These are phyloP conservation scores for Dichomitus squalens DNA, from an alignment of 1,284 basidiomycete genomes.

Conservation along the genomic window DNA sequence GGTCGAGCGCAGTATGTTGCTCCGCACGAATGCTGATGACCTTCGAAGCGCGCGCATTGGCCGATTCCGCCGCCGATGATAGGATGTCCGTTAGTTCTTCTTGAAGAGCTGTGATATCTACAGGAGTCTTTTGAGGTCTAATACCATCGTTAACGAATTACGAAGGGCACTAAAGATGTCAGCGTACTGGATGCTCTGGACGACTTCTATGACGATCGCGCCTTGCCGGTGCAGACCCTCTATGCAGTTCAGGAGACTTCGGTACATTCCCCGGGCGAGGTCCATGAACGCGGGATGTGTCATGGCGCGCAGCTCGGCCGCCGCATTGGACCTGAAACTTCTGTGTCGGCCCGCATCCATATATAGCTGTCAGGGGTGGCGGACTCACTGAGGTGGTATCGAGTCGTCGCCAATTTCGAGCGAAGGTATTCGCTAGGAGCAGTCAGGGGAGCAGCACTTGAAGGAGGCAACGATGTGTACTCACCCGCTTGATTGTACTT, in stretches of 20 bases:
- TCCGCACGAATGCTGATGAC: slow-evolving; percentile 78
- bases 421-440: slow-evolving; percentile 53
- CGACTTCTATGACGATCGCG: slow-evolving; percentile 59
- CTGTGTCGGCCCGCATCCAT: not conserved
- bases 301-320: slow-evolving; percentile 67
- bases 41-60: slow-evolving; percentile 81
- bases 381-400: slow-evolving; percentile 34
- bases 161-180: not conserved
- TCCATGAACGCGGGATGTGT: slow-evolving; percentile 70
- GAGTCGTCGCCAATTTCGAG: slow-evolving; percentile 57
- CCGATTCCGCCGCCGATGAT: slow-evolving; percentile 79
- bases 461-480: slow-evolving; percentile 19
- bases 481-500: slow-evolving; percentile 60
- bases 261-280: slow-evolving; percentile 66
- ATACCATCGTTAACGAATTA: slow-evolving; percentile 14
- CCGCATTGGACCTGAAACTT: slow-evolving; percentile 36
- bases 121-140: slow-evolving; percentile 39
- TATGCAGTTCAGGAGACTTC: slow-evolving; percentile 69
- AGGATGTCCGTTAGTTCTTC: slow-evolving; percentile 75
- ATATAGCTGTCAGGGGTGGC: not conserved
- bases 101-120: slow-evolving; percentile 49
- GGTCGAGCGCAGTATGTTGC: slow-evolving; percentile 72
- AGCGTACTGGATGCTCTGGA: slow-evolving; percentile 54
- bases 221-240: slow-evolving; percentile 73
- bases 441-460: not conserved